Base-by-base conservation (phyloP, 768 basidiomycete species). In the Candolleomyces efflorescens region DNA sequence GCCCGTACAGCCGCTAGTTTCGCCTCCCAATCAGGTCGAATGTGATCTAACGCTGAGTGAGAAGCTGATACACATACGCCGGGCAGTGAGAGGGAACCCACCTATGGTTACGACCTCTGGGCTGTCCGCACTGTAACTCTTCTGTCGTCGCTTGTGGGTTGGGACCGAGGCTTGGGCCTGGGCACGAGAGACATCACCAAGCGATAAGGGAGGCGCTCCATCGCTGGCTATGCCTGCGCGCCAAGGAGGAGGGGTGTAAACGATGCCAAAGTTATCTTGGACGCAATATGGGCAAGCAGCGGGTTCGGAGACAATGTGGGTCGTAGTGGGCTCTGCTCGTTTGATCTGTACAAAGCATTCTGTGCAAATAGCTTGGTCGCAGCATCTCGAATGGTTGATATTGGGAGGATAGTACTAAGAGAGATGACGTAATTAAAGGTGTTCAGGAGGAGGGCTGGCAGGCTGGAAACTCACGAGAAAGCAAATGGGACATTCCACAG, bases 321-420 rank as follows among this genome's bases (percentile, higher is more conserved):
- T 98, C 6, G 93, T 80, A 0, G 94, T 96, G 5, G 97, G 94
- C 61, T 99, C 97, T 37, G 83, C 85, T 55, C 97, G 89, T 77
- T 98, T 98, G 75, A 99, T 98, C 75, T 98, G 96, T 20, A 98
- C 94, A 67, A 99, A 98, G 69, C 97, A 99, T 73, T 99, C 97
- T 38, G 97, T 98, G 70, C 97, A 99, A 60, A 99, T 96, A 20
- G 92, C 89, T 64, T 99, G 97, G 78, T 96, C 95, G 70, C 97
- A 99, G 70, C 97, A 99, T 68, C 97, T 84, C 39, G 97, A 98
- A 65, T 87, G 89, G 69, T 98, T 98, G 73, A 98, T 97, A 73
- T 98, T 96, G 47, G 90, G 82, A 22, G 97, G 97, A 68, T 98
- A 99, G 72, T 96, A 98, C 96, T 99, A 68, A 23, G 24, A 54